Percentiles rank a stretch among this genome's conserved stretches.
Conservation (phyloP, 1,284 basidiomycete species). For the Puccinia horiana region DNA sequence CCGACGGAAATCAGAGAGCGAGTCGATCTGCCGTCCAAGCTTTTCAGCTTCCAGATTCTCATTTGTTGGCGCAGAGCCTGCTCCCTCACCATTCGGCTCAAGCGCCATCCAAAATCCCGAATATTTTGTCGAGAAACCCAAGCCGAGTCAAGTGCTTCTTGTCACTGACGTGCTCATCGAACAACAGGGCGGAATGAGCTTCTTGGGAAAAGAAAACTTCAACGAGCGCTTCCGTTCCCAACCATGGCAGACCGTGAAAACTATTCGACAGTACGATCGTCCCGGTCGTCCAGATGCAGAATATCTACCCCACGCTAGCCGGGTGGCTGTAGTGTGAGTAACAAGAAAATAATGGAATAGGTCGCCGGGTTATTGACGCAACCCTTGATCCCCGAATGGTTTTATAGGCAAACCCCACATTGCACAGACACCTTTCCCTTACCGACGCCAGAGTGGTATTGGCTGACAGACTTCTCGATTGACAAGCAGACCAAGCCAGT, state of each 20-base stretch:
- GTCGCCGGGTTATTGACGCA: neutral
- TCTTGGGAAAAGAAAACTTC: slow-evolving; percentile 13
- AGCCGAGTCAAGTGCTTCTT: neutral
- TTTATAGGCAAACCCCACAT: slow-evolving; percentile 39
- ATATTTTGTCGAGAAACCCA: neutral
- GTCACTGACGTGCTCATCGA: slow-evolving; percentile 41
- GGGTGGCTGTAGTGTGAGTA: slow-evolving; percentile 38
- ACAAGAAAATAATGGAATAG: neutral
- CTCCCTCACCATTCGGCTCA: neutral
- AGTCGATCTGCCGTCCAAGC: neutral
- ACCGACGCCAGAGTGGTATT: slow-evolving; percentile 35
- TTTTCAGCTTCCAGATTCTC: neutral
- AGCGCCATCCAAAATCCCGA: neutral
- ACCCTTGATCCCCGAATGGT: neutral
- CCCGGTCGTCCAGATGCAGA: slow-evolving; percentile 24
- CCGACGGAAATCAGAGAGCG: neutral
- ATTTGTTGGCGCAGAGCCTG: too few relatives aligned
- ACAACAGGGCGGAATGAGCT: slow-evolving; percentile 33
- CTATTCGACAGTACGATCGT: slow-evolving; percentile 24
- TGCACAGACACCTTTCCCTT: slow-evolving; percentile 31
- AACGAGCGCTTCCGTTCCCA: slow-evolving; percentile 24
- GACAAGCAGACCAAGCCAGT: slow-evolving; percentile 23
- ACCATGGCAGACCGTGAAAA: slow-evolving; percentile 44
- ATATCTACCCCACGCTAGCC: slow-evolving; percentile 11
- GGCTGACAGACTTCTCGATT: slow-evolving; percentile 38